These are phyloP conservation scores for Citrus sinensis DNA, from an alignment of 345 rosid species.

Conservation along the genomic window DVS_A1.0 CM039162.1:20627001-20627500, in stretches of 20 bases:
- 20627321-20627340: neutral
- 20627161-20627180: neutral
- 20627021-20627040: neutral
- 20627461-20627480: neutral
- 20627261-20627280: neutral
- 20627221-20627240: neutral
- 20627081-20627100: neutral
- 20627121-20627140: neutral
- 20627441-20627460: neutral
- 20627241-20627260: neutral
- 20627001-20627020: neutral
- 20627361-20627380: neutral
- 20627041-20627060: neutral
- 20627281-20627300: neutral
- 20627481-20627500: neutral
- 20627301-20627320: neutral
- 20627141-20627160: neutral
- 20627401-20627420: neutral
- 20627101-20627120: neutral
- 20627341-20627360: neutral
- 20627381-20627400: neutral
- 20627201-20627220: neutral
- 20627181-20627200: neutral
- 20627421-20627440: neutral
- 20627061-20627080: neutral